These are phyloP conservation scores for Pythium scleroteichum DNA, from an alignment of 352 stramenopile species.

Conservation along the genomic window DNA sequence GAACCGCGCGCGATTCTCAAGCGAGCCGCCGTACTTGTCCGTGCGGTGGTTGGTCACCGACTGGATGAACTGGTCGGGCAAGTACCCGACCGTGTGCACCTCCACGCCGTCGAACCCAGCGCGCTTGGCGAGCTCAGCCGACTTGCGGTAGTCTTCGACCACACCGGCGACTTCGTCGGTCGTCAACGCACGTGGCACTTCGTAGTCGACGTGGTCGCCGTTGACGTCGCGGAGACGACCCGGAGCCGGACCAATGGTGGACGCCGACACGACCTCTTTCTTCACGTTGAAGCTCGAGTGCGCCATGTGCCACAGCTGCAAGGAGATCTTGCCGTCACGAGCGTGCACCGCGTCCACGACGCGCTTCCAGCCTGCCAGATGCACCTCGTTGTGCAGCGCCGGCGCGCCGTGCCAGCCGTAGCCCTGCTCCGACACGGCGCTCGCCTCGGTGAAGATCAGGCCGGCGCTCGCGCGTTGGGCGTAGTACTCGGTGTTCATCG, in stretches of 20 bases:
- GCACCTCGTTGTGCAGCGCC: conserved; percentile 26
- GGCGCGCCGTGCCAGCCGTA: conserved; percentile 26
- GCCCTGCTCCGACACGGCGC: conserved; percentile 7
- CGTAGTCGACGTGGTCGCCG: conserved; percentile 25
- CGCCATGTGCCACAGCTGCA: conserved; percentile 70
- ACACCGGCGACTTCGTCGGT: conserved; percentile 56
- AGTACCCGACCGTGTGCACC: conserved; percentile 88
- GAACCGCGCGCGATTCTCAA: conserved; percentile 65
- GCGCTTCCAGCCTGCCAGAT: conserved; percentile 9
- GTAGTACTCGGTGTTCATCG: conserved; percentile 9
- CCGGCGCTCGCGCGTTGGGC: conserved; percentile 26
- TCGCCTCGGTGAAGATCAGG: conserved; percentile 37
- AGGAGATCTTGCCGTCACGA: conserved; percentile 28
- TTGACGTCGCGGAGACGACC: neutral
- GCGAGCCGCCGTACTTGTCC: conserved; percentile 68
- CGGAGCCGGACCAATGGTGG: conserved; percentile 2
- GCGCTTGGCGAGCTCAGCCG: conserved; percentile 43
- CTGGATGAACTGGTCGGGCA: conserved; percentile 85
- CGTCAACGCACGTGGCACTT: conserved; percentile 47
- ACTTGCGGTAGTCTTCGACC: conserved; percentile 56
- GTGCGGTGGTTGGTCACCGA: conserved; percentile 56
- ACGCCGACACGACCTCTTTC: conserved; percentile 36
- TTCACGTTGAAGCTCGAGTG: conserved; percentile 41
- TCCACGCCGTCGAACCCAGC: conserved; percentile 45
- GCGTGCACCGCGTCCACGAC: neutral